A percentile compares a stretch with the other conserved stretches of the same genome.
Conservation (phyloP, 495 filamentous ascomycete genomes). For the Thermothielavioides terrestris region DNA sequence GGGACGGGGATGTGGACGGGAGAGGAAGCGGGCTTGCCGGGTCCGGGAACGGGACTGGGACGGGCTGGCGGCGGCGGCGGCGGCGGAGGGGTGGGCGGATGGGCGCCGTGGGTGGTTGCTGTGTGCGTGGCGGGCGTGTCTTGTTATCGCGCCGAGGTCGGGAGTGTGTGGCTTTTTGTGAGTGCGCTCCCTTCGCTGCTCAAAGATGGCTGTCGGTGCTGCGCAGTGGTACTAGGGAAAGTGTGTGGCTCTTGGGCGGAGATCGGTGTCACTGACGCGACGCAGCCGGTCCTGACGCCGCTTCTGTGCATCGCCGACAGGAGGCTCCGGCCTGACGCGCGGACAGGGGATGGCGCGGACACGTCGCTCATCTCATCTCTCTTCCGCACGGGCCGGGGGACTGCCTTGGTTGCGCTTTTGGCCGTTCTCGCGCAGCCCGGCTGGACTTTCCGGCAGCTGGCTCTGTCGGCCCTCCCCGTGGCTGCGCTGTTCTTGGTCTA, state of each 20-base stretch:
- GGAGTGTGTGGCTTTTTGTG: background rate
- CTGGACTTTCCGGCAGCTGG: background rate
- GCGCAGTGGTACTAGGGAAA: too few species aligned
- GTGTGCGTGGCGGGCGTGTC: background rate
- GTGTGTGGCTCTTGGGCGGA: too few species aligned
- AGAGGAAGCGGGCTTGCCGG: background rate
- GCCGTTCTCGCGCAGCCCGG: background rate
- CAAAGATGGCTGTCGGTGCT: too few species aligned
- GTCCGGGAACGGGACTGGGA: too few species aligned
- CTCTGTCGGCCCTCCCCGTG: background rate
- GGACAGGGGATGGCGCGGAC: background rate
- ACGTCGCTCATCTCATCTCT: background rate
- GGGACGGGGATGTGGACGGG: background rate
- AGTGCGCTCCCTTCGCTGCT: background rate
- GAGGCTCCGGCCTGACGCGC: background rate
- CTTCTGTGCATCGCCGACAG: background rate
- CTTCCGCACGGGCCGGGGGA: background rate
- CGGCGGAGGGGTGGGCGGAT: background rate
- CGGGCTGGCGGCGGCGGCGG: background rate
- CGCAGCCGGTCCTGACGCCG: slow-evolving; percentile 3
- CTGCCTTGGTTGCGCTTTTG: background rate
- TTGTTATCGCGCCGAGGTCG: background rate
- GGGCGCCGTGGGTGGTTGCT: background rate
- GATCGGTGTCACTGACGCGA: too few species aligned
- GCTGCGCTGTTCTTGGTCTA: background rate